These are phyloP conservation scores for Galeopsis tetrahit DNA, from an alignment of 257 asterid species.

Conservation along the genomic window DNA sequence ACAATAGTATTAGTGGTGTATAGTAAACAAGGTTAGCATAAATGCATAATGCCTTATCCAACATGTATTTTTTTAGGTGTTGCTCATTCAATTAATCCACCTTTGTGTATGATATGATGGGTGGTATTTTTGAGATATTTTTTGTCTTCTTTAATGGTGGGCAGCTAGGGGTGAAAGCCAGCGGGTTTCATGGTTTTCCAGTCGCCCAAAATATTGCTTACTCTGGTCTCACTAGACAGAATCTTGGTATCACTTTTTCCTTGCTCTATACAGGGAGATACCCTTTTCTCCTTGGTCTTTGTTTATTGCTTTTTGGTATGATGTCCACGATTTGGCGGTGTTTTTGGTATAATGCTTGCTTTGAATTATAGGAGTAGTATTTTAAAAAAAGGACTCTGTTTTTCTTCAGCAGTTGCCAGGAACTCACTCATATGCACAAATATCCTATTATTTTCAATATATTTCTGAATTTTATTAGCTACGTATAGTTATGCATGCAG, in stretches of 20 bases:
- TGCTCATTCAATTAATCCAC: background rate
- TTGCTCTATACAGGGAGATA: background rate
- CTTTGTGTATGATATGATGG: background rate
- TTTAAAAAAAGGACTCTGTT: background rate
- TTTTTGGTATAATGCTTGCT: background rate
- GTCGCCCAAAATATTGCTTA: conserved; percentile 43
- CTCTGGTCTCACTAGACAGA: conserved; percentile 35
- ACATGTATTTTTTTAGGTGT: background rate
- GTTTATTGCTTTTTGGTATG: background rate
- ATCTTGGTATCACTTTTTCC: conserved; percentile 49
- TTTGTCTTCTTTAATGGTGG: conserved; percentile 28
- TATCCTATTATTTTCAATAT: background rate
- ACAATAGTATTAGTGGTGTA: too few relatives aligned
- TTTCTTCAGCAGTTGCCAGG: background rate
- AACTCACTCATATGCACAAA: background rate
- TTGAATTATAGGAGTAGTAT: conserved; percentile 9
- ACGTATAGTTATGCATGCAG: background rate
- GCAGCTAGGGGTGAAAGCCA: conserved; percentile 60
- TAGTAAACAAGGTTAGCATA: too few relatives aligned
- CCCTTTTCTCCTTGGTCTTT: background rate
- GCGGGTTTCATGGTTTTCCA: conserved; percentile 62
- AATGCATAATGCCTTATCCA: too few relatives aligned
- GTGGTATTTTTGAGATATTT: background rate
- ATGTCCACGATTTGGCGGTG: background rate
- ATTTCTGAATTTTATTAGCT: background rate